phyloP scores from a whole-genome alignment of 2,329 filamentous ascomycete species.

The Verticillium albo-atrum region DNA sequence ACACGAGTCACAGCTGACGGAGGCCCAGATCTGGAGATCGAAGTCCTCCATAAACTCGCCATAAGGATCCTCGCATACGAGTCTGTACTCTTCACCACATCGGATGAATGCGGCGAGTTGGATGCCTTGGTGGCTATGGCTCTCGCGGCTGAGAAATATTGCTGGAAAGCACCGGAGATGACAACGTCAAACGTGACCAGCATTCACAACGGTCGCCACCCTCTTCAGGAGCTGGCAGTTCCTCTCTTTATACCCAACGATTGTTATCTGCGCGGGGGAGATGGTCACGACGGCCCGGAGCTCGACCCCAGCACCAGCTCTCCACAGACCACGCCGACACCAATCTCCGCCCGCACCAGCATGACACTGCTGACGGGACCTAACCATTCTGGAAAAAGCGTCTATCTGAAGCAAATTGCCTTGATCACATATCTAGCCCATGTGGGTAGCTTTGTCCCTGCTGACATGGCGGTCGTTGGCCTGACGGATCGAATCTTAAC shows the following conservation, averaged over 20 bases:
- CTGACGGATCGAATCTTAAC: slow-evolving; percentile 92
- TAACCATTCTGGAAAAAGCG: slow-evolving; percentile 94
- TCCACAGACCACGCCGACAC: neutral
- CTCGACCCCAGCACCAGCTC: too few species aligned
- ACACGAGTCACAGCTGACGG: neutral
- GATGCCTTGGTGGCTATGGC: slow-evolving; percentile 82
- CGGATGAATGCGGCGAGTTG: slow-evolving; percentile 78
- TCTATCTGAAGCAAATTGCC: slow-evolving; percentile 91
- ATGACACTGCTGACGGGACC: slow-evolving; percentile 84
- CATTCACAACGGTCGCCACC: slow-evolving; percentile 77
- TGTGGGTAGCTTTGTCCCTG: slow-evolving; percentile 88
- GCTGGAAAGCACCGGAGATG: slow-evolving; percentile 65
- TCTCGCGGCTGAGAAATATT: slow-evolving; percentile 69
- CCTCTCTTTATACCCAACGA: slow-evolving; percentile 80
- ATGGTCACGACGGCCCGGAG: slow-evolving; percentile 17
- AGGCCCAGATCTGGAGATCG: slow-evolving; percentile 72
- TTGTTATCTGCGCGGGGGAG: slow-evolving; percentile 63
- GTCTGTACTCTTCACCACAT: slow-evolving; percentile 60
- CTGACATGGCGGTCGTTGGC: slow-evolving; percentile 69
- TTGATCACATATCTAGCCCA: slow-evolving; percentile 91
- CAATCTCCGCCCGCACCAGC: slow-evolving; percentile 27
- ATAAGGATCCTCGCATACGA: slow-evolving; percentile 67
- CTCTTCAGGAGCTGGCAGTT: slow-evolving; percentile 80
- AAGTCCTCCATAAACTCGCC: slow-evolving; percentile 76
- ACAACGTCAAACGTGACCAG: slow-evolving; percentile 64